Conservation (phyloP, 495 filamentous ascomycete genomes). For the Aspergillus hancockii region DNA sequence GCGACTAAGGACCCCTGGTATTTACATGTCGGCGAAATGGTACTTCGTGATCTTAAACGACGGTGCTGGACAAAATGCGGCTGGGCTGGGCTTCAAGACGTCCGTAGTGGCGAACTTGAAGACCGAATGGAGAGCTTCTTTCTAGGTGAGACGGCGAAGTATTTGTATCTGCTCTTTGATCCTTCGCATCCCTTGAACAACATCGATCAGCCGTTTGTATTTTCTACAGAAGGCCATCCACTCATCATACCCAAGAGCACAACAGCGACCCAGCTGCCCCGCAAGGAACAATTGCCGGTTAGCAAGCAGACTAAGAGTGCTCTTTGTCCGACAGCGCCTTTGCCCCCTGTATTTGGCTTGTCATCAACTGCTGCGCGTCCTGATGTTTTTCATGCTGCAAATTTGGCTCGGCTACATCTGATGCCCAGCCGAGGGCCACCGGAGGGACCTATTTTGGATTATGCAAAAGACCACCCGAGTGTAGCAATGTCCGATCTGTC, state of each 20-base stretch:
- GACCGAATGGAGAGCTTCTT: conserved; percentile 99
- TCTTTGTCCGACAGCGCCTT: conserved; percentile 61
- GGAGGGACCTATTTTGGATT: conserved; percentile 55
- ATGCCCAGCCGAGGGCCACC: conserved; percentile 57
- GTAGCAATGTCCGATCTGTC: conserved; percentile 58
- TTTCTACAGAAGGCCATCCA: conserved; percentile 94
- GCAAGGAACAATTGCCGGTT: conserved; percentile 11
- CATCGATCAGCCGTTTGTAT: conserved; percentile 84
- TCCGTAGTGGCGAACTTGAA: conserved; percentile 80
- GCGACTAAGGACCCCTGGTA: conserved; percentile 98
- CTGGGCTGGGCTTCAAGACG: conserved; percentile 94
- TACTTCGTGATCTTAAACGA: conserved; percentile 80
- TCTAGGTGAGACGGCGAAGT: conserved; percentile 92
- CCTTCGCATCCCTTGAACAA: conserved; percentile 83
- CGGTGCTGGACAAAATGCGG: conserved; percentile 93
- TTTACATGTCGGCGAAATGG: conserved; percentile 94
- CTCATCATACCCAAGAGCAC: conserved; percentile 72
- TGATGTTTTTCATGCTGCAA: conserved; percentile 92
- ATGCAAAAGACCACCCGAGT: conserved; percentile 52
- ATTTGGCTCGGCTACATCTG: conserved; percentile 77
- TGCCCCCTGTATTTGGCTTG: conserved; percentile 60
- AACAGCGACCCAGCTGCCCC: conserved; percentile 13
- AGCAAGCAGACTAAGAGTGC: conserved; percentile 14
- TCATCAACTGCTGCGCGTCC: conserved; percentile 79
- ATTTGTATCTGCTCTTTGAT: conserved; percentile 88